Conservation (phyloP, 139 green algal species). For the Auxenochlorella protothecoides region DNA sequence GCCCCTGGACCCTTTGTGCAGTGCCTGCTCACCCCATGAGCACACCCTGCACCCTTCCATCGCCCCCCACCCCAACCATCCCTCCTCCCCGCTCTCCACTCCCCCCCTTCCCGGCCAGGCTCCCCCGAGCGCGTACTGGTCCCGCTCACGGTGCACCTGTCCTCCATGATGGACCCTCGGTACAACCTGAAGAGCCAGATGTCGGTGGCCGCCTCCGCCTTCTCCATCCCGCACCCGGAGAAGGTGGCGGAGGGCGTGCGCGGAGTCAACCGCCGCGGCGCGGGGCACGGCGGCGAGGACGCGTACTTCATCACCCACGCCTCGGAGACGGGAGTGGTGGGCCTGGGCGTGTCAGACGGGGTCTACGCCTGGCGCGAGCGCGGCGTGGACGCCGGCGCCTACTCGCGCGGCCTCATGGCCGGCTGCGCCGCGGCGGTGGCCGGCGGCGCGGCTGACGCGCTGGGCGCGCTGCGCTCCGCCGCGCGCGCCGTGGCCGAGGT, state of each 20-base stretch:
- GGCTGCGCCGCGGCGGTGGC: constrained; percentile 17
- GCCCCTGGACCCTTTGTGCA: no score
- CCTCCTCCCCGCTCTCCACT: no score
- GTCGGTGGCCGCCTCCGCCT: constrained; percentile 16
- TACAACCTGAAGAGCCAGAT: no score
- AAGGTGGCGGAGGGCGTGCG: constrained; percentile 63
- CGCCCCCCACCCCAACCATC: no score
- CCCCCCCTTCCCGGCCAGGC: no score
- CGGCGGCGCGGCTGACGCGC: constrained; percentile 13
- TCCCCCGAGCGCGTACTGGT: no score
- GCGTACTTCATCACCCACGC: constrained; percentile 57
- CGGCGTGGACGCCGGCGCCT: constrained; percentile 79
- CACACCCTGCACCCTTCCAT: no score
- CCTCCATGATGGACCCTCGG: no score
- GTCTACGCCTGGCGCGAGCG: constrained; percentile 80
- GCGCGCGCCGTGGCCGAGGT: not conserved
- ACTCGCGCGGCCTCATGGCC: constrained; percentile 44
- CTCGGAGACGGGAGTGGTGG: constrained; percentile 14
- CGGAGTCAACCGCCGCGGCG: constrained; percentile 54
- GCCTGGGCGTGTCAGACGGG: constrained; percentile 84
- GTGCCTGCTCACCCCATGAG: no score
- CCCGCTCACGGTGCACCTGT: no score
- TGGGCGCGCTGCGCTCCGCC: constrained; percentile 20
- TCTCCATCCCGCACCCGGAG: constrained; percentile 82
- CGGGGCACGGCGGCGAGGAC: constrained; percentile 77